phyloP scores from a whole-genome alignment of 345 rosid species.

The Salix purpurea region DNA sequence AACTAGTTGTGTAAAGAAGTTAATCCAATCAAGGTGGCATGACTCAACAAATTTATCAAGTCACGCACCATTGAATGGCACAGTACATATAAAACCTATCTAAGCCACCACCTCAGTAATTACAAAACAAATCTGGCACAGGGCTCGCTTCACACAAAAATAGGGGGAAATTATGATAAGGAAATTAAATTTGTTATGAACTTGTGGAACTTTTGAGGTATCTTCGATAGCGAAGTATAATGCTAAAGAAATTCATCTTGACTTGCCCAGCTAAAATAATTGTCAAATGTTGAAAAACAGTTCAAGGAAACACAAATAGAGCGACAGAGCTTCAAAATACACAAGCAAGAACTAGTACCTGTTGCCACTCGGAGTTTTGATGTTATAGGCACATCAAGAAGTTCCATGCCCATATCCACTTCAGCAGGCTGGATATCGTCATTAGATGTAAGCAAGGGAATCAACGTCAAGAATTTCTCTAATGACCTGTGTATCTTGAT shows the following conservation, averaged over 20 bases:
- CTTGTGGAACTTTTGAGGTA: background rate
- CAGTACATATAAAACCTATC: no score
- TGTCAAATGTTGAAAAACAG: background rate
- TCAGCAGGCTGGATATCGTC: constrained; percentile 35
- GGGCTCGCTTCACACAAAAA: background rate
- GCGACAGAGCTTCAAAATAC: background rate
- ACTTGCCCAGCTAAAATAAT: background rate
- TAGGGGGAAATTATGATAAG: no score
- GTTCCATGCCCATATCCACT: constrained; percentile 43
- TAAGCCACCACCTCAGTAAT: no score
- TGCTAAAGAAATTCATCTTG: background rate
- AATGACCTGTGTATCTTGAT: constrained; percentile 51
- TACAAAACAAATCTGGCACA: no score
- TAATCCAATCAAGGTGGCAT: no score
- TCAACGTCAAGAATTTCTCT: constrained; percentile 55
- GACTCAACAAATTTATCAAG: no score
- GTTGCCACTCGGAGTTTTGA: constrained; percentile 60
- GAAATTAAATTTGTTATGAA: background rate
- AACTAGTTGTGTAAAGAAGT: no score
- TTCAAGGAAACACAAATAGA: background rate
- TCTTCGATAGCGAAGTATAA: background rate
- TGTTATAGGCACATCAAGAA: constrained; percentile 42
- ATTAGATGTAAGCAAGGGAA: constrained; percentile 50
- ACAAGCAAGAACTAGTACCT: constrained; percentile 38
- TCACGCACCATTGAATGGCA: no score